Evolutionary conservation across 2,329 filamentous ascomycete species (phyloP).

Genomic region (Penicillium olsonii): DNA sequence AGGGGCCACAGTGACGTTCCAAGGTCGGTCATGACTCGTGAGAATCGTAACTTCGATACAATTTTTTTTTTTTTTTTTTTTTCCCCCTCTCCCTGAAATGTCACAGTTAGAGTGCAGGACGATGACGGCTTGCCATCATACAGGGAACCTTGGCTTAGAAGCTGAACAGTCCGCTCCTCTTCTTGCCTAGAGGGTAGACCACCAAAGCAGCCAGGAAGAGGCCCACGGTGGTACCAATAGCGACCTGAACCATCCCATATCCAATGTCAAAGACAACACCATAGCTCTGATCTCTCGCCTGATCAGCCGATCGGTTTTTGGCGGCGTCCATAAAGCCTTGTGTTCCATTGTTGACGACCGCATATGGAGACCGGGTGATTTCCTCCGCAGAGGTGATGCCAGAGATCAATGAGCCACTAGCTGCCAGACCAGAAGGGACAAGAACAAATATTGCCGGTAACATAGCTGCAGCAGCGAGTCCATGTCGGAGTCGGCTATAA

Average conservation of each 20-base stretch:
- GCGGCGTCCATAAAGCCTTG: conserved; percentile 28
- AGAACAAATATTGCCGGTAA: conserved; percentile 80
- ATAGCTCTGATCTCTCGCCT: conserved; percentile 42
- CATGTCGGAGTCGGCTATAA: conserved; percentile 71
- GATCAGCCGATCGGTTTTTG: conserved; percentile 31
- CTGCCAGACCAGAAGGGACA: conserved; percentile 61
- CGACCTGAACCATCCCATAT: conserved; percentile 51
- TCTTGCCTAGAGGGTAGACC: conserved; percentile 50
- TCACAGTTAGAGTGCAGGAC: too few species aligned
- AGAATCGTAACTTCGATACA: conserved; percentile 27
- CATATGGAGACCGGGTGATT: conserved; percentile 40
- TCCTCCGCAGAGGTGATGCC: conserved; percentile 60
- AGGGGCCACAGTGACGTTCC: conserved; percentile 19
- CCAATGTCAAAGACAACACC: conserved; percentile 46
- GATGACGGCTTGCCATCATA: too few species aligned
- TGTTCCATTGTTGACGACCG: conserved; percentile 29
- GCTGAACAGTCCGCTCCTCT: conserved; percentile 49
- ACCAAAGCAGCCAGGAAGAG: conserved; percentile 49
- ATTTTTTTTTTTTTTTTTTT: too few species aligned
- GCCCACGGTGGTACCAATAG: conserved; percentile 50
- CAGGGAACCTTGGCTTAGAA: too few species aligned
- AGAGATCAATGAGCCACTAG: conserved; percentile 57
- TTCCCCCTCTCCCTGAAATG: too few species aligned
- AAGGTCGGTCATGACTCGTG: conserved; percentile 27
- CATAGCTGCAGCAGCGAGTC: conserved; percentile 80